These are phyloP conservation scores for Combretum micranthum DNA, from an alignment of 345 rosid genomes.

Conservation along the genomic window DNA sequence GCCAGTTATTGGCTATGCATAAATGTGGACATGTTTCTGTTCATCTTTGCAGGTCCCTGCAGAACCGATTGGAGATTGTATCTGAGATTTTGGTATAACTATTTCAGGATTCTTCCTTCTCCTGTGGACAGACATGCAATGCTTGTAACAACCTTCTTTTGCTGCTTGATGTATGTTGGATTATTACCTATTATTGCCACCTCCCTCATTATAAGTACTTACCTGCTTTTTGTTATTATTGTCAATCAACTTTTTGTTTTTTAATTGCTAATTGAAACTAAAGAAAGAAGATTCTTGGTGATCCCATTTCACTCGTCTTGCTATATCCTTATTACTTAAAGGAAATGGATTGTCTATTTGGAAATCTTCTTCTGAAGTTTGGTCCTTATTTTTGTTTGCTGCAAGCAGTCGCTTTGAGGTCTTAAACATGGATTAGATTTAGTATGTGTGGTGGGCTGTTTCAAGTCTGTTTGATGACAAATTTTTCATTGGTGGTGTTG, in stretches of 20 bases:
- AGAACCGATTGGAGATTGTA: conserved; percentile 30
- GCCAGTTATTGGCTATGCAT: conserved; percentile 31
- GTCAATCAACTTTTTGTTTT: neutral
- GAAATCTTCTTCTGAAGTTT: neutral
- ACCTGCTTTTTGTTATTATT: conserved; percentile 7
- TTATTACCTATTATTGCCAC: conserved; percentile 27
- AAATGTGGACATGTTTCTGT: conserved; percentile 36
- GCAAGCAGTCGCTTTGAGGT: neutral
- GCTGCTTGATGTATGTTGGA: conserved; percentile 56
- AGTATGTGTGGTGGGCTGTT: conserved; percentile 3
- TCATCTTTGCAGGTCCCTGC: conserved; percentile 57
- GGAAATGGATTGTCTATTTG: neutral
- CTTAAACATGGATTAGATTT: neutral
- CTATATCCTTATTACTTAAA: neutral
- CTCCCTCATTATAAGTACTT: conserved; percentile 14
- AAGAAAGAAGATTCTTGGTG: too few species aligned
- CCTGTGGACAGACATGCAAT: conserved; percentile 40
- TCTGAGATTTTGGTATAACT: conserved; percentile 40
- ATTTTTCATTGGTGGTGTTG: conserved; percentile 23
- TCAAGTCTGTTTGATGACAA: conserved; percentile 16
- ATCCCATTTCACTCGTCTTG: neutral
- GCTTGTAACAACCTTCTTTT: conserved; percentile 48
- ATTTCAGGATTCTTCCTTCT: conserved; percentile 43
- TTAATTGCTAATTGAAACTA: neutral
- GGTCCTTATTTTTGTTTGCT: neutral